phyloP scores from a whole-genome alignment of 2,329 filamentous ascomycete genomes.

The Penicillium sp. region DNA sequence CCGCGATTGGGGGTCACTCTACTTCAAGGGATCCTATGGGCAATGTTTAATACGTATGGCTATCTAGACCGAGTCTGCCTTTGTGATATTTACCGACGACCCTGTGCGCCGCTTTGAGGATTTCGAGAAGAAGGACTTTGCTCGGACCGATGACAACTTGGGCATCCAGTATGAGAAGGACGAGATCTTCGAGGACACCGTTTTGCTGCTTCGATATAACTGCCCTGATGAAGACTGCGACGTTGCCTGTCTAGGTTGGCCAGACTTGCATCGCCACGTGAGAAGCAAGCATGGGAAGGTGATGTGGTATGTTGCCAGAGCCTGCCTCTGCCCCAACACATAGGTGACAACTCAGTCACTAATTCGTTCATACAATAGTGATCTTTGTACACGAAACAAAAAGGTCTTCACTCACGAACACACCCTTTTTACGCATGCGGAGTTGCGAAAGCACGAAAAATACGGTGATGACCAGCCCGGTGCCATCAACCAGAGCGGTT shows the following conservation, averaged over 20 bases:
- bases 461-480: slow-evolving; percentile 89
- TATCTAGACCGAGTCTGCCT: slow-evolving; percentile 48
- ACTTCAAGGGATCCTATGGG: background rate
- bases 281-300: slow-evolving; percentile 77
- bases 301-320: slow-evolving; percentile 61
- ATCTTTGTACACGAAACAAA: slow-evolving; percentile 89
- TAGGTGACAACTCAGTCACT: background rate
- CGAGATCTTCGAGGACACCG: slow-evolving; percentile 87
- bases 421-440: slow-evolving; percentile 78
- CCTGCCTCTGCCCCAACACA: background rate
- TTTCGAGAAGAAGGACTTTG: slow-evolving; percentile 71
- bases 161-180: slow-evolving; percentile 88
- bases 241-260: slow-evolving; percentile 79
- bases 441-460: slow-evolving; percentile 82
- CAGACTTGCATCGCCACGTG: slow-evolving; percentile 77
- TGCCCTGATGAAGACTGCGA: slow-evolving; percentile 84
- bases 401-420: slow-evolving; percentile 99
- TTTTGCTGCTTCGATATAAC: slow-evolving; percentile 86
- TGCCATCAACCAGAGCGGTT: slow-evolving; percentile 86
- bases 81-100: slow-evolving; percentile 91
- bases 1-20: background rate
- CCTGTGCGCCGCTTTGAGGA: slow-evolving; percentile 78
- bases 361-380: slow-evolving; percentile 45
- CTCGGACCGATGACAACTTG: slow-evolving; percentile 75
- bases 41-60: slow-evolving; percentile 11